Percentiles rank a stretch among this genome's conserved stretches.
phyloP scores from a whole-genome alignment of 2,329 filamentous ascomycete genomes.

The Westerdykella aurantiaca region DNA sequence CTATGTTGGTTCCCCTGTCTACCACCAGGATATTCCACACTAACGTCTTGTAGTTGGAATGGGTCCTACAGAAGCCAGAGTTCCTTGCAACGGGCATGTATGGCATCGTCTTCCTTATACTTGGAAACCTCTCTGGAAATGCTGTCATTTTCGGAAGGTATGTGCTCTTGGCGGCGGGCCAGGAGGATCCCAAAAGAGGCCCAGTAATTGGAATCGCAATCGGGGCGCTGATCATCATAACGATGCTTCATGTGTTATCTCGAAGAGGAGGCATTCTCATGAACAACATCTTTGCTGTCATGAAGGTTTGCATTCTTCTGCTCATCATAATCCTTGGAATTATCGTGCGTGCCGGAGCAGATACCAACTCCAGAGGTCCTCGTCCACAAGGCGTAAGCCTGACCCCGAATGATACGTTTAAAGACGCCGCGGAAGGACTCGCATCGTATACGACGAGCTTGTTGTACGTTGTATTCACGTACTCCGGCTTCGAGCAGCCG shows the following conservation, averaged over 20 bases:
- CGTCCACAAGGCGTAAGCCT: neutral
- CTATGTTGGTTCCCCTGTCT: constrained; percentile 6
- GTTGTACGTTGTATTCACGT: constrained; percentile 41
- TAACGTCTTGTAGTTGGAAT: constrained; percentile 37
- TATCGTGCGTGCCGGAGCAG: constrained; percentile 3
- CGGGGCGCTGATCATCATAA: constrained; percentile 38
- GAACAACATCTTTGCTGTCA: constrained; percentile 47
- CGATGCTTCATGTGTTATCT: constrained; percentile 34
- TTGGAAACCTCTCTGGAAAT: constrained; percentile 49
- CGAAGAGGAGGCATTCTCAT: constrained; percentile 48
- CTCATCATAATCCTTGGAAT: constrained; percentile 42
- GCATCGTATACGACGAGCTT: constrained; percentile 39
- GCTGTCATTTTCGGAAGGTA: constrained; percentile 44
- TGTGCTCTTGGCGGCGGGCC: constrained; percentile 34
- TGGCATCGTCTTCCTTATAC: constrained; percentile 42
- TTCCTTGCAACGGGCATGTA: constrained; percentile 42
- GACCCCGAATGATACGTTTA: constrained; percentile 19
- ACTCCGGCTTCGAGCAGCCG: constrained; percentile 42
- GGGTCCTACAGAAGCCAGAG: constrained; percentile 38
- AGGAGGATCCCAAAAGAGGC: constrained; percentile 17
- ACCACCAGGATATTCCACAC: neutral
- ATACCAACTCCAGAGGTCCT: neutral
- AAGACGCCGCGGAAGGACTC: constrained; percentile 7
- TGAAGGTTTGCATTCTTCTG: constrained; percentile 47
- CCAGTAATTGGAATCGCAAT: constrained; percentile 46